Conservation (phyloP, 495 filamentous ascomycete genomes). For the Lophiotrema nucula region DNA sequence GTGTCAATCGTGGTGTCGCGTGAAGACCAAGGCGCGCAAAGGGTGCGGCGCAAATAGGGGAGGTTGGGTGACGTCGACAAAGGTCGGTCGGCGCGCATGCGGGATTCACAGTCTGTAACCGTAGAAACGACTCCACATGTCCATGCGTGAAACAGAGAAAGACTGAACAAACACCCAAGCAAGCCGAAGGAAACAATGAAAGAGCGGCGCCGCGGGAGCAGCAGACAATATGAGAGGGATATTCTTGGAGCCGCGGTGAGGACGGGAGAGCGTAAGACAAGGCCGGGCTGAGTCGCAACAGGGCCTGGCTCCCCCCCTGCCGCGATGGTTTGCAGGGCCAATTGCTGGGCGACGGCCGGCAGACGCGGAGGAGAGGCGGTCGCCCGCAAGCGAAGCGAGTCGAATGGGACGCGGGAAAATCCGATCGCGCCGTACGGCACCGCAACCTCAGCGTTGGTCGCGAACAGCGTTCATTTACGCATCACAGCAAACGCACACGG, state of each 20-base stretch:
- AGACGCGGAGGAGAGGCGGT: neutral
- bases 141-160: constrained; percentile 1
- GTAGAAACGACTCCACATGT: constrained; percentile 1
- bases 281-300: constrained; percentile 5
- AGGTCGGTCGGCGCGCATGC: neutral
- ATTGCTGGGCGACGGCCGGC: neutral
- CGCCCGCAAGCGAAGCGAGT: no score
- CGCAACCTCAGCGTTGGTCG: no score
- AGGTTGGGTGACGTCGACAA: constrained; percentile 35
- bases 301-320: neutral
- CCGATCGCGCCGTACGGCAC: no score
- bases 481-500: no score
- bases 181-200: constrained; percentile 8
- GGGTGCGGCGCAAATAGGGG: constrained; percentile 25
- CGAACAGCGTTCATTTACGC: no score
- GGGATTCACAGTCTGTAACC: neutral
- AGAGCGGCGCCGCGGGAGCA: constrained; percentile 18
- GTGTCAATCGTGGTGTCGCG: neutral
- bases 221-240: neutral
- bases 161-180: constrained; percentile 4
- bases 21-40: neutral
- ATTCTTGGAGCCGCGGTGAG: constrained; percentile 12
- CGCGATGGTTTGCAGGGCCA: neutral
- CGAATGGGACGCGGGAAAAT: no score
- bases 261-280: constrained; percentile 2